Conservation (phyloP, 306 rosid genomes). For the Fragaria ananassa region DNA sequence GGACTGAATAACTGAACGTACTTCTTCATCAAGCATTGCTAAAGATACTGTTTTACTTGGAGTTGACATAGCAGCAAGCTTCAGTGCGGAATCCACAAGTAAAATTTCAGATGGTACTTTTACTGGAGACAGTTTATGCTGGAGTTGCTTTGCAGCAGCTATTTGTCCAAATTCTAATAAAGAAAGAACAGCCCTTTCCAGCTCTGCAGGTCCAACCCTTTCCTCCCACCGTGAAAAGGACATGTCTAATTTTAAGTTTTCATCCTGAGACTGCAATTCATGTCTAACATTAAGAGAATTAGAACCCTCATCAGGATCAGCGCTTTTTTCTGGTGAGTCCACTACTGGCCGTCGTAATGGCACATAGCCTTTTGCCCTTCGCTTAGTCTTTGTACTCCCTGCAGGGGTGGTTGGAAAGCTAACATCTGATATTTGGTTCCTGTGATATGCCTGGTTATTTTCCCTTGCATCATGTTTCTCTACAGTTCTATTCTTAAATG, state of each 20-base stretch:
- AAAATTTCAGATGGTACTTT: slow-evolving; percentile 69
- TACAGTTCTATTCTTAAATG: slow-evolving; percentile 49
- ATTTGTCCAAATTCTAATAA: slow-evolving; percentile 94
- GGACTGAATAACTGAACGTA: slow-evolving; percentile 51
- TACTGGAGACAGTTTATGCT: slow-evolving; percentile 81
- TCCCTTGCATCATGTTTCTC: slow-evolving; percentile 73
- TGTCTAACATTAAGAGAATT: slow-evolving; percentile 44
- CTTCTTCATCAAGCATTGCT: slow-evolving; percentile 75
- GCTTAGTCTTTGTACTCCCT: slow-evolving; percentile 72
- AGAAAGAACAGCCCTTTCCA: slow-evolving; percentile 91
- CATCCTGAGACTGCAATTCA: slow-evolving; percentile 67
- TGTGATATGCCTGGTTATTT: slow-evolving; percentile 49
- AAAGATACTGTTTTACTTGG: slow-evolving; percentile 48
- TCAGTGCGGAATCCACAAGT: slow-evolving; percentile 84
- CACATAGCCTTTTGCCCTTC: slow-evolving; percentile 77
- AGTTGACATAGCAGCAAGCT: slow-evolving; percentile 73
- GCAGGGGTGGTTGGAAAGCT: slow-evolving; percentile 49
- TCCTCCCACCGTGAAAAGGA: slow-evolving; percentile 93
- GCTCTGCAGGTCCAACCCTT: slow-evolving; percentile 86
- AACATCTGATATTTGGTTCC: slow-evolving; percentile 56
- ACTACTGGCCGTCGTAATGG: slow-evolving; percentile 51
- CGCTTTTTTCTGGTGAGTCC: slow-evolving; percentile 55
- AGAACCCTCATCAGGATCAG: slow-evolving; percentile 63
- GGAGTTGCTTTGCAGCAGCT: slow-evolving; percentile 88
- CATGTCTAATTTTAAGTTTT: slow-evolving; percentile 62